A percentile compares a stretch with the other conserved stretches of the same genome.
phyloP scores from a whole-genome alignment of 2,329 filamentous ascomycete species.

The Microdochium paspali region DNA sequence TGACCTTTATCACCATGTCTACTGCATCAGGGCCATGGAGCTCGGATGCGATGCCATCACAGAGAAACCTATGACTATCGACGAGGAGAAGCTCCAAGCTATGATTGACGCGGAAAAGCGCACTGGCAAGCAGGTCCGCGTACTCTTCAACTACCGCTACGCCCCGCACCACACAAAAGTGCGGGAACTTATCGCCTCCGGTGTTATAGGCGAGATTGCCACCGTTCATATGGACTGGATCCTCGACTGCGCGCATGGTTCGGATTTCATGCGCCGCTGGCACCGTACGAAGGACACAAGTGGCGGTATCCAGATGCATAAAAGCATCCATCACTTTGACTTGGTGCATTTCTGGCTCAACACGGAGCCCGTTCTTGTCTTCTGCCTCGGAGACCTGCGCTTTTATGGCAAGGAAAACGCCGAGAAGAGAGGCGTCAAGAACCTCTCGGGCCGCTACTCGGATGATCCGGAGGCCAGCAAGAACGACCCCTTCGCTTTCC shows the following conservation, averaged over 20 bases:
- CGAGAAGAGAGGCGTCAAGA: constrained; percentile 28
- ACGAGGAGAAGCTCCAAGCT: constrained; percentile 28
- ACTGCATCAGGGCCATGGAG: constrained; percentile 35
- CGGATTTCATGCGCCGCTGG: constrained; percentile 41
- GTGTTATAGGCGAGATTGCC: constrained; percentile 33
- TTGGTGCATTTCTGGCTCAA: constrained; percentile 41
- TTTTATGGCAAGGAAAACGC: constrained; percentile 43
- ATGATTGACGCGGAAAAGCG: constrained; percentile 35
- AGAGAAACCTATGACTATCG: constrained; percentile 44
- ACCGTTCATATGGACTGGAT: constrained; percentile 41
- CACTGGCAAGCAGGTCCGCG: constrained; percentile 31
- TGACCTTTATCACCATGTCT: constrained; percentile 34
- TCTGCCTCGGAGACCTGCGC: constrained; percentile 33
- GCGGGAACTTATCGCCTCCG: constrained; percentile 29
- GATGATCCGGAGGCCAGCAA: constrained; percentile 27
- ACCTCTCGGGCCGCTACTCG: constrained; percentile 27
- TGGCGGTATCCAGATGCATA: constrained; percentile 37
- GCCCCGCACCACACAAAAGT: constrained; percentile 42
- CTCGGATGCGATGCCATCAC: constrained; percentile 38
- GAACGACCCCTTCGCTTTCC: constrained; percentile 34
- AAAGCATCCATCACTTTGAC: constrained; percentile 41
- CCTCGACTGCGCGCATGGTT: constrained; percentile 36
- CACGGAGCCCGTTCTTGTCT: constrained; percentile 30
- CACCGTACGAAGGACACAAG: constrained; percentile 38
- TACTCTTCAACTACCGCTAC: constrained; percentile 42